phyloP scores from a whole-genome alignment of 148 eudicot species.

The Fallopia convolvulus region DNA sequence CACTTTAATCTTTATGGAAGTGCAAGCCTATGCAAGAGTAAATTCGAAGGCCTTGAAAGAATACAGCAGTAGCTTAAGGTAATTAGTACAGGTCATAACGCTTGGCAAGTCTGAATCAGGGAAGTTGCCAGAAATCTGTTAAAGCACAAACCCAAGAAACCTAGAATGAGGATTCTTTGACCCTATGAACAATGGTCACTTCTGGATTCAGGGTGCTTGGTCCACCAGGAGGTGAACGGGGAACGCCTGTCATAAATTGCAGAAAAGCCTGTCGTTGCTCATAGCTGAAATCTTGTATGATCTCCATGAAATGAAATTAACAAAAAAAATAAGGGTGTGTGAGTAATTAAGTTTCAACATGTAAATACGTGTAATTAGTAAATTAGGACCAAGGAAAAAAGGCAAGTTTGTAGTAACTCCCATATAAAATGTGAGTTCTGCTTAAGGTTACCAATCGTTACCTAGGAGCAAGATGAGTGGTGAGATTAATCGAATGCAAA shows the following conservation, averaged over 20 bases:
- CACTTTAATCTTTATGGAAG: neutral
- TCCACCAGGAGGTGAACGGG: conserved; percentile 94
- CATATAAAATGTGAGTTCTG: conserved; percentile 7
- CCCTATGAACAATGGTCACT: conserved; percentile 96
- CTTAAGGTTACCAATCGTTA: conserved; percentile 58
- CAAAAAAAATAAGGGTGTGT: neutral
- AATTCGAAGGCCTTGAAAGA: conserved; percentile 58
- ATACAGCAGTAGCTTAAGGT: conserved; percentile 96
- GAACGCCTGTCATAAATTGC: conserved; percentile 96
- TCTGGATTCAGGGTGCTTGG: conserved; percentile 79
- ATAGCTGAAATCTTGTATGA: conserved; percentile 82
- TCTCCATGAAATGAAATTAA: conserved; percentile 60
- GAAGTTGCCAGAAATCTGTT: conserved; percentile 26
- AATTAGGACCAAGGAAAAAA: neutral
- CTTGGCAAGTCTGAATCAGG: conserved; percentile 93
- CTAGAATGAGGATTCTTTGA: neutral
- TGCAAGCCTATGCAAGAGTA: neutral
- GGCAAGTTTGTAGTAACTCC: neutral
- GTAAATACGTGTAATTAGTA: neutral
- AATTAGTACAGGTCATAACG: conserved; percentile 98
- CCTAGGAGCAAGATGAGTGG: conserved; percentile 39
- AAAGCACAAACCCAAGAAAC: neutral
- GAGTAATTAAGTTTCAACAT: neutral
- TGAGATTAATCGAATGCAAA: neutral
- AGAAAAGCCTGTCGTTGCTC: conserved; percentile 95